Evolutionary conservation across 108 stramenopile species (phyloP).

Genomic region (Cylindrotheca closterium): DNA sequence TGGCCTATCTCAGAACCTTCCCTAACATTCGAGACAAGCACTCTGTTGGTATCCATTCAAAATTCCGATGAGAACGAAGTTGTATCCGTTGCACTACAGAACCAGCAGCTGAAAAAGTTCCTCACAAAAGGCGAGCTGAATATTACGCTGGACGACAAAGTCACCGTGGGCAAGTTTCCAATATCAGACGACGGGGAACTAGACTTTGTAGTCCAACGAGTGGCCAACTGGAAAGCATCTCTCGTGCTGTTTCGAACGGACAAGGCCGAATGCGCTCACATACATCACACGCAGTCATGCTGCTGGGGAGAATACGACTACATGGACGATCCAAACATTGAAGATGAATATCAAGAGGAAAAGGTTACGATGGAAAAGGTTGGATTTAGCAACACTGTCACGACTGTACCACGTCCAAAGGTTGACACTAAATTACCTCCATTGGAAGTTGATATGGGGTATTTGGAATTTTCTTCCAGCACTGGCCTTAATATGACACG

Average conservation of each 20-base stretch:
- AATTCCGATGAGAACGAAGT: background rate
- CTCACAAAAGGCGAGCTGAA: slow-evolving; percentile 4
- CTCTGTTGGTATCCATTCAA: background rate
- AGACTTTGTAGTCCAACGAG: background rate
- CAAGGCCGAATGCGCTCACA: background rate
- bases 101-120: background rate
- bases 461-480: slow-evolving; percentile 4
- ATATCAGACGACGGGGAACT: background rate
- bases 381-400: background rate
- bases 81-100: background rate
- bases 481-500: background rate
- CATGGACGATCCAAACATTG: background rate
- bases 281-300: background rate
- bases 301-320: slow-evolving; percentile 14
- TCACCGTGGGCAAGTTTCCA: background rate
- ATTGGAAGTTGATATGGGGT: slow-evolving; percentile 11
- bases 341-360: background rate
- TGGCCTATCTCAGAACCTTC: background rate
- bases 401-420: background rate
- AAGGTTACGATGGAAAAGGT: background rate
- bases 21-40: background rate
- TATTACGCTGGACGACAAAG: background rate
- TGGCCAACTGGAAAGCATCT: slow-evolving; percentile 1
- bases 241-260: slow-evolving; percentile 1
- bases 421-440: background rate